phyloP scores from a whole-genome alignment of 1,284 basidiomycete species.

The Trametes polyzona region DNA sequence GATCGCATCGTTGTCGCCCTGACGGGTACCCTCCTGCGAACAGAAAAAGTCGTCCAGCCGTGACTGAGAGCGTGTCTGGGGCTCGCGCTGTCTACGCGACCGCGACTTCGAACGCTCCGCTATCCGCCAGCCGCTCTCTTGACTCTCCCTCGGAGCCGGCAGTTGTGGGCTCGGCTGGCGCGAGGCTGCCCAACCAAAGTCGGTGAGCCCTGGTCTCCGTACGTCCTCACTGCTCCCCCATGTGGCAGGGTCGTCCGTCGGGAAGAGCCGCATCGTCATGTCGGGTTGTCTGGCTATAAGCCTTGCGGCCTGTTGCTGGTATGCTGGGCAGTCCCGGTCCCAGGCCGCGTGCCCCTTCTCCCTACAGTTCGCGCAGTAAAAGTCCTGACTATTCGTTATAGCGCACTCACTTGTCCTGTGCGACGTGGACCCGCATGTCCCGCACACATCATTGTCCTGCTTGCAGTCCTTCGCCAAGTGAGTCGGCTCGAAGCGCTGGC shows the following conservation, averaged over 20 bases:
- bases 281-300: neutral
- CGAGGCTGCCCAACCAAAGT: neutral
- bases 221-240: conserved; percentile 8
- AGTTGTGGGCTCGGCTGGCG: too few relatives aligned
- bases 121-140: too few relatives aligned
- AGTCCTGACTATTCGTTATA: neutral
- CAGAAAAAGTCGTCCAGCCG: too few relatives aligned
- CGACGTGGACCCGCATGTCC: conserved; percentile 23
- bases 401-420: conserved; percentile 24
- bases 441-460: conserved; percentile 22
- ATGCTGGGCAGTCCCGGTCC: conserved; percentile 17
- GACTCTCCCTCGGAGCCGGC: too few relatives aligned
- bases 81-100: too few relatives aligned
- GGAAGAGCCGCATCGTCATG: conserved; percentile 17
- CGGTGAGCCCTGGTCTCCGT: neutral
- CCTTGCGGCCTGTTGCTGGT: neutral
- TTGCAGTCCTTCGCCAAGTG: conserved; percentile 34
- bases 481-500: conserved; percentile 29
- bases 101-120: too few relatives aligned
- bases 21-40: too few relatives aligned
- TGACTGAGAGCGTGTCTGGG: too few relatives aligned
- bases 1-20: too few relatives aligned
- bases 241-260: conserved; percentile 14
- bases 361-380: conserved; percentile 20
- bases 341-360: conserved; percentile 17